Evolutionary conservation across 805 yeast genomes (phyloP).

Genomic region (Kluyveromyces nonfermentans): DNA sequence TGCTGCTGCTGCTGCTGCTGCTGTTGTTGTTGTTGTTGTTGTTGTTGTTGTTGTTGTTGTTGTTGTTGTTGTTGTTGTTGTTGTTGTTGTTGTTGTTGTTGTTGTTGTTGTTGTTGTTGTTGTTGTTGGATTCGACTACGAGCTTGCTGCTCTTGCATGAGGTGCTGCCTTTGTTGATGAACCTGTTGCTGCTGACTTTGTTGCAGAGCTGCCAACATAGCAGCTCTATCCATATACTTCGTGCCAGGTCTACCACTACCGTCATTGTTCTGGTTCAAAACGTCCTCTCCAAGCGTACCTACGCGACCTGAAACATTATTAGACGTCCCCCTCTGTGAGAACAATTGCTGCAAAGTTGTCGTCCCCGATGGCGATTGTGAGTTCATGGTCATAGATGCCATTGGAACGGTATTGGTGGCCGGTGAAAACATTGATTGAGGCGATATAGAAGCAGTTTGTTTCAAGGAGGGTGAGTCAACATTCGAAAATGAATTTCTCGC

Average conservation of each 20-base stretch:
- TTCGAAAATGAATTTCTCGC: constrained; percentile 18
- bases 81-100: constrained; percentile 22
- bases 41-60: constrained; percentile 23
- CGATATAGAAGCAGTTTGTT: constrained; percentile 10
- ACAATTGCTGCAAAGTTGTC: constrained; percentile 1
- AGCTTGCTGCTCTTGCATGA: constrained; percentile 28
- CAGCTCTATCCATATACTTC: constrained; percentile 28
- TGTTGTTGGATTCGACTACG: constrained; percentile 32
- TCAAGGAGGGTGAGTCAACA: constrained; percentile 3
- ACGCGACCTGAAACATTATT: constrained; percentile 4
- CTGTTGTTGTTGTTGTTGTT: constrained; percentile 31
- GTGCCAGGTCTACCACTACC: not conserved
- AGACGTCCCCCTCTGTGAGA: constrained; percentile 11
- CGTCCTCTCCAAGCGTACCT: constrained; percentile 4
- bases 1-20: constrained; percentile 32
- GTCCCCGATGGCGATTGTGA: not conserved
- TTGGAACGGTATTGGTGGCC: constrained; percentile 6
- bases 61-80: constrained; percentile 17
- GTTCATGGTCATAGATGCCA: constrained; percentile 4
- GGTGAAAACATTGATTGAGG: constrained; percentile 21
- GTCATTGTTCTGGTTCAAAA: not conserved
- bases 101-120: constrained; percentile 21
- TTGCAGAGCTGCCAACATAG: constrained; percentile 34
- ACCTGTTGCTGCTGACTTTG: constrained; percentile 28
- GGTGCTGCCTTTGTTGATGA: constrained; percentile 14